Base-by-base conservation (phyloP, 176 grass and related monocot species). In the Bromus sterilis region DNA sequence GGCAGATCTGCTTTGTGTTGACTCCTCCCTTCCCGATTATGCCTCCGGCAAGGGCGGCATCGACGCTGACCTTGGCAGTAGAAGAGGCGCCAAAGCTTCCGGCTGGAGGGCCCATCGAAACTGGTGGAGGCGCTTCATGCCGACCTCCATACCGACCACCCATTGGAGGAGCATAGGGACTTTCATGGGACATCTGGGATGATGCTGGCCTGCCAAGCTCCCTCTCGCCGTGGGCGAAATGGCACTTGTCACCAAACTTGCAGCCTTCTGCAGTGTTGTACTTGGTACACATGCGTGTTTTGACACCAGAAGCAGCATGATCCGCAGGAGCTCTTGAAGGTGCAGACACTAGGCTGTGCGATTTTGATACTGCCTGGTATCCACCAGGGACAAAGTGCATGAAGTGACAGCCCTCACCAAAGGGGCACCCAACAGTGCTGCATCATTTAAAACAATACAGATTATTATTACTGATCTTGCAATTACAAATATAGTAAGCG, bases 1-100 rank as follows among this genome's bases (percentile, higher is more conserved):
- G 85, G 69, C 81, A 92, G 32, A 97, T 97, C 70, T 94, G 92
- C 71, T 97, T 97, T 1, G 94, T 97, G 74, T 97, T 97, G 32
- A 87, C 89, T 26, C 94, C 94, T 9, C 94, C 94, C 86, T 97
- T 97, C 25, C 94, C 94, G 10, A 97, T 97, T 14, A 97, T 97
- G 78, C 87, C 87, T 46, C 94, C 92, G 0, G 92, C 92, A 62
- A 97, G 94, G 28, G 94, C 90, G 6, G 83, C 94, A 32, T 97
- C 89, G 7, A 97, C 94, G 40, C 90, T 97, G 40, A 97, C 94
- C 86, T 97, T 97, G 43, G 92, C 92, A 60, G 94, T 97, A 13
- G 94, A 92, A 15, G 90, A 91, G 11, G 83, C 89, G 15, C 94
- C 94, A 49, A 97, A 97, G 80, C 73, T 94, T 57, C 87, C 92